phyloP scores from a whole-genome alignment of 2,329 filamentous ascomycete species.

The Colletotrichum sp. region DNA sequence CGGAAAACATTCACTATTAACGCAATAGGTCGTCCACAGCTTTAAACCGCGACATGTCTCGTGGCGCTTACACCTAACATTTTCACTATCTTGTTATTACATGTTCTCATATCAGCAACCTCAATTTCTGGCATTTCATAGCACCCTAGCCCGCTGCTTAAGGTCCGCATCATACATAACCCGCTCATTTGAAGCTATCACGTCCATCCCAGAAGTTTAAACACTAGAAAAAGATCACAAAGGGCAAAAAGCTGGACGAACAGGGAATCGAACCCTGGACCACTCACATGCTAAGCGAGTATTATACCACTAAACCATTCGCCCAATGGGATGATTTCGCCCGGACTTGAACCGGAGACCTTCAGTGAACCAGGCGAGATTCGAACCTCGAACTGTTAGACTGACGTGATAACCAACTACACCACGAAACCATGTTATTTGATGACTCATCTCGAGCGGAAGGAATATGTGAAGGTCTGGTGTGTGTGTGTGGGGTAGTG shows the following conservation, averaged over 20 bases:
- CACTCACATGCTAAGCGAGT: slow-evolving; percentile 5
- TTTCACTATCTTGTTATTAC: not conserved
- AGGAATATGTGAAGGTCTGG: not conserved
- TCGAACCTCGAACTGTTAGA: slow-evolving; percentile 38
- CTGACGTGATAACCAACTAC: slow-evolving; percentile 55
- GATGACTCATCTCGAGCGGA: not conserved
- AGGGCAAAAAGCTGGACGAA: not conserved
- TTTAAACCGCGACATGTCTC: not conserved
- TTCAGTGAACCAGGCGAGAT: not conserved
- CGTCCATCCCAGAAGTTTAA: accelerated
- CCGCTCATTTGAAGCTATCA: not conserved
- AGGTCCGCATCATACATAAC: not conserved
- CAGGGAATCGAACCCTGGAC: slow-evolving; percentile 7
- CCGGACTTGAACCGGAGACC: slow-evolving; percentile 16
- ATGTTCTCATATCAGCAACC: no score
- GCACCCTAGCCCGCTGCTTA: accelerated
- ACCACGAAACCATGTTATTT: slow-evolving; percentile 25
- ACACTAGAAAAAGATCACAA: not conserved
- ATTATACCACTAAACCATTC: slow-evolving; percentile 8
- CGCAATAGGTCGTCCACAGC: no score
- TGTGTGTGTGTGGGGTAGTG: not conserved
- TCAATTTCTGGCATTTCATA: accelerated
- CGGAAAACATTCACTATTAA: no score
- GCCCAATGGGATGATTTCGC: not conserved
- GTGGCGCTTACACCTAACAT: not conserved